Evolutionary conservation across 768 basidiomycete species (phyloP).

Genomic region (Rhodotorula paludigena): DNA sequence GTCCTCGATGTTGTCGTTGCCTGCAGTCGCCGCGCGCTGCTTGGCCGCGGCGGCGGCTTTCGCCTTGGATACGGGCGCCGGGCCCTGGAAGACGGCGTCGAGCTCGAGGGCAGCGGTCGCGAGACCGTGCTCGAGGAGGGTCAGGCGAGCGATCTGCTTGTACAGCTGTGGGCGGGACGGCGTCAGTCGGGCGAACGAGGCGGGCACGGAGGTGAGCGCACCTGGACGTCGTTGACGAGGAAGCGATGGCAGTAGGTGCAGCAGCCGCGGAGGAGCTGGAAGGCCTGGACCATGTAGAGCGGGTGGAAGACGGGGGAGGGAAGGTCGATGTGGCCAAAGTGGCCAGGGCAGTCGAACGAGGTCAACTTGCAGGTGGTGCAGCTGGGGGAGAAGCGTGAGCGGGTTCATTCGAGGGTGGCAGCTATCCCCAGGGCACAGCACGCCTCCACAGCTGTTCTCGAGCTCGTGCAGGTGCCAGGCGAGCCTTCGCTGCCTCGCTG

Average conservation of each 20-base stretch:
- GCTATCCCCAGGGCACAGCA: too few relatives aligned
- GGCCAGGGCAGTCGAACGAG: conserved; percentile 93
- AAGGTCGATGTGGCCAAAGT: conserved; percentile 95
- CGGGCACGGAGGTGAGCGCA: conserved; percentile 39
- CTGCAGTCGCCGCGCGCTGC: conserved; percentile 51
- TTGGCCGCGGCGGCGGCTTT: conserved; percentile 42
- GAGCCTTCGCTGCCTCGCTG: too few relatives aligned
- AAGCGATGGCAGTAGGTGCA: conserved; percentile 95
- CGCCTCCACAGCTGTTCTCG: too few relatives aligned
- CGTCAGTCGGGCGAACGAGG: background rate
- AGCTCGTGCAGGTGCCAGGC: too few relatives aligned
- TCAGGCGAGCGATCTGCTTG: conserved; percentile 79
- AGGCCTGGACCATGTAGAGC: conserved; percentile 86
- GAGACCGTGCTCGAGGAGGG: conserved; percentile 81
- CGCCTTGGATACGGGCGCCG: conserved; percentile 9
- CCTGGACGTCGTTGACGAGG: conserved; percentile 50
- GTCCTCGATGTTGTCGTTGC: conserved; percentile 43
- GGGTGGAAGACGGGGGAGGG: conserved; percentile 95
- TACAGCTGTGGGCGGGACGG: conserved; percentile 54
- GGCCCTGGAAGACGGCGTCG: conserved; percentile 55
- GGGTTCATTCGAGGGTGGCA: background rate
- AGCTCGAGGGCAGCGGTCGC: conserved; percentile 72
- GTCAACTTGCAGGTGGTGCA: conserved; percentile 89
- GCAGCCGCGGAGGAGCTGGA: conserved; percentile 73
- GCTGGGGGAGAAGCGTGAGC: conserved; percentile 50